A percentile compares a stretch with the other conserved stretches of the same genome.
phyloP scores from a whole-genome alignment of 352 stramenopile species.

The Aphanomyces astaci region DNA sequence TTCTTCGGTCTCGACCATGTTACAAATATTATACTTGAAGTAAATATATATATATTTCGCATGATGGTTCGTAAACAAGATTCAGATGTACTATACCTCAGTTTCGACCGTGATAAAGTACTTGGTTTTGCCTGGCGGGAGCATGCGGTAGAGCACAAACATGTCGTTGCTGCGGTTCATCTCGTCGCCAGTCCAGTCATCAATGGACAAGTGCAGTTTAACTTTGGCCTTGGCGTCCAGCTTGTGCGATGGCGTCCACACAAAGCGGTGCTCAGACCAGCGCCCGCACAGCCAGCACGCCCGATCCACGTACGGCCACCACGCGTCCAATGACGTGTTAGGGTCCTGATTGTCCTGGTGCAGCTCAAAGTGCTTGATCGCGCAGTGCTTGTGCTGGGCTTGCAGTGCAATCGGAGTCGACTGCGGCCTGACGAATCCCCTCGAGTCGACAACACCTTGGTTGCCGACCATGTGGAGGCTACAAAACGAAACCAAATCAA shows the following conservation, averaged over 20 bases:
- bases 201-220: conserved; percentile 51
- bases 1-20: no score
- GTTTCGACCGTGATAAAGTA: conserved; percentile 60
- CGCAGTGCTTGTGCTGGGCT: conserved; percentile 72
- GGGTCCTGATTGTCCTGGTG: conserved; percentile 49
- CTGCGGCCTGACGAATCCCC: conserved; percentile 56
- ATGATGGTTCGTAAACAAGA: background rate
- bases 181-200: conserved; percentile 56
- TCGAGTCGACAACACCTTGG: conserved; percentile 51
- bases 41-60: no score
- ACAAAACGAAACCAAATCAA: no score
- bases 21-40: no score
- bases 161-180: conserved; percentile 63
- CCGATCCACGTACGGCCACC: conserved; percentile 48
- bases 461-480: conserved; percentile 69
- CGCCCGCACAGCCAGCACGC: conserved; percentile 73
- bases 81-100: background rate
- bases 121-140: conserved; percentile 60
- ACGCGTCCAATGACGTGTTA: conserved; percentile 35
- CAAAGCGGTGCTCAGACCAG: conserved; percentile 68
- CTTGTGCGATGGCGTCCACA: conserved; percentile 39
- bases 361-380: conserved; percentile 64
- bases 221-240: conserved; percentile 41
- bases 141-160: conserved; percentile 49
- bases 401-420: conserved; percentile 32